A percentile compares a stretch with the other conserved stretches of the same genome.
These are phyloP conservation scores for Pseudozyma thailandica DNA, from an alignment of 1,284 basidiomycete genomes.

Conservation along the genomic window DNA sequence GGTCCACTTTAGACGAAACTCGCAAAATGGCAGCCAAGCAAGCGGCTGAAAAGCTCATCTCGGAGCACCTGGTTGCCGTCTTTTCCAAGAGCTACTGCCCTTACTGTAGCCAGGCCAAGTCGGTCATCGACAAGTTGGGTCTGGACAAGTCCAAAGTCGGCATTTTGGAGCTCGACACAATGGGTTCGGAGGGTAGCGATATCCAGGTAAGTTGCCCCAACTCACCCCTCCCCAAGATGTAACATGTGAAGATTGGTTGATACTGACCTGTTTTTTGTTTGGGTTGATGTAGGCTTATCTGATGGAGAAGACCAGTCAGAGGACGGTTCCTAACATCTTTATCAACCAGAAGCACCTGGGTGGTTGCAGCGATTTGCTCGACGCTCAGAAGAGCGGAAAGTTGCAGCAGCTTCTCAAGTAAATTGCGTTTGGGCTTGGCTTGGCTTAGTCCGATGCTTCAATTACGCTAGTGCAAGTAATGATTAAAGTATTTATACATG, in stretches of 20 bases:
- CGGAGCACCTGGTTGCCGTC: constrained; percentile 65
- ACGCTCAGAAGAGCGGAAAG: constrained; percentile 62
- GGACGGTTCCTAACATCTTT: constrained; percentile 70
- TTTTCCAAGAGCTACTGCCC: constrained; percentile 69
- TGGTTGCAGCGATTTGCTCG: constrained; percentile 62
- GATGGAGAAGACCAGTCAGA: constrained; percentile 68
- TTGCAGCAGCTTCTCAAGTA: constrained; percentile 63
- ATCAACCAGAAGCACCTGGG: constrained; percentile 69
- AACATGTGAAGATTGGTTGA: background rate
- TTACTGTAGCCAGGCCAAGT: constrained; percentile 67
- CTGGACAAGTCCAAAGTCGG: constrained; percentile 62
- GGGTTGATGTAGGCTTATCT: constrained; percentile 63
- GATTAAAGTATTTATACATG: no score
- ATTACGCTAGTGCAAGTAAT: no score
- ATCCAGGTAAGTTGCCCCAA: constrained; percentile 54
- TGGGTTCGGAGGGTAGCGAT: constrained; percentile 61
- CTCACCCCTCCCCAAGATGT: no score
- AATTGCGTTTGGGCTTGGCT: background rate
- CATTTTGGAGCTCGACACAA: constrained; percentile 68
- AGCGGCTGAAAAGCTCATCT: constrained; percentile 66
- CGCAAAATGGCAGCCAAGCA: constrained; percentile 66
- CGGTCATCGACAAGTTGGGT: constrained; percentile 62
- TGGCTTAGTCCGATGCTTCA: no score
- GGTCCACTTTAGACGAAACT: constrained; percentile 2
- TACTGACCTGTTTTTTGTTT: background rate